Evolutionary conservation across 2,329 filamentous ascomycete genomes (phyloP).

Genomic region (Colletotrichum sp.): DNA sequence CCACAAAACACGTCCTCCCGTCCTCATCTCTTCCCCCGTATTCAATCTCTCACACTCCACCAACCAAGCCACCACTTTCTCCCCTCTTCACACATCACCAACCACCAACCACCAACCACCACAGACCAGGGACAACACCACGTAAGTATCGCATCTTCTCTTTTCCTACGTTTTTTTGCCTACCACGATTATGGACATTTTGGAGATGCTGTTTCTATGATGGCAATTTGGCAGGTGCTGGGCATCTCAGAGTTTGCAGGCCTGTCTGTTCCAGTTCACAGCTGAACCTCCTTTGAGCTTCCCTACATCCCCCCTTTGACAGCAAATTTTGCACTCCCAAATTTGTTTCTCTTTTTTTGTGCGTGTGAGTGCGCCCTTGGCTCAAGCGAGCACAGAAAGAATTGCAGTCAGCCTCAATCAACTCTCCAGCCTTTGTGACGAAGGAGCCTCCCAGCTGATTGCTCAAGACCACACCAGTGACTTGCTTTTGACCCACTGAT

Average conservation of each 20-base stretch:
- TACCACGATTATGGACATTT: neutral
- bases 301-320: neutral
- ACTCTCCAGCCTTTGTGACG: neutral
- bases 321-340: neutral
- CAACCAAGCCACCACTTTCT: neutral
- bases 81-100: neutral
- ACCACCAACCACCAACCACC: neutral
- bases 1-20: neutral
- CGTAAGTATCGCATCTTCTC: neutral
- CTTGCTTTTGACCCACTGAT: neutral
- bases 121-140: neutral
- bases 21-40: neutral
- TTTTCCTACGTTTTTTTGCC: neutral
- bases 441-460: neutral
- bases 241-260: neutral
- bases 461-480: neutral
- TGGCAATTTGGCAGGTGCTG: neutral
- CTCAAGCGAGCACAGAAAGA: neutral
- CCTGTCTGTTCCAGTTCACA: neutral
- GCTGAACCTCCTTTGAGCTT: neutral
- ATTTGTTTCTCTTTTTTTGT: neutral
- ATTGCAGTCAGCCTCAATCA: neutral
- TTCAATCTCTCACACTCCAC: neutral
- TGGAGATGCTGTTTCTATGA: neutral
- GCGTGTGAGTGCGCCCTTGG: neutral